Base-by-base conservation (phyloP, 139 green algal genomes). In the Haematococcus sp. region DNA sequence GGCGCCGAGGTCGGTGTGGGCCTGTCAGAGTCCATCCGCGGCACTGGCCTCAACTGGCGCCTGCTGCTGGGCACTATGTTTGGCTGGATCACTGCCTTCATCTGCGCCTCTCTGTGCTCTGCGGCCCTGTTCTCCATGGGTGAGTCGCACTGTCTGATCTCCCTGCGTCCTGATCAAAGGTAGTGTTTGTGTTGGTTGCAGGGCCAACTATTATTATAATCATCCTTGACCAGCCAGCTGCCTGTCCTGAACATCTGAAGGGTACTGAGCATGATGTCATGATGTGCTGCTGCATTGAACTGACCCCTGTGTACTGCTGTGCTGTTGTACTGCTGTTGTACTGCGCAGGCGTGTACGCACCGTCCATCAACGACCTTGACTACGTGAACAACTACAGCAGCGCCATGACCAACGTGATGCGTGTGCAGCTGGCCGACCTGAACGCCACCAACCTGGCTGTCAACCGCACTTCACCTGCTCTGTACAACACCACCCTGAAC, bases 331-430 rank as follows among this genome's bases (percentile, higher is more conserved):
- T n/a, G n/a, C n/a, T n/a, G n/a, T n/a, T n/a, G n/a, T n/a, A n/a
- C n/a, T n/a, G n/a, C 58, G 58, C 58, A 65, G 58, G 58, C 58
- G 25, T 27, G n/a, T 65, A 65, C 27, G 58, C 58, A 13, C 58
- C 58, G 3, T 34, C 25, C 15, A 34, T 65, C 25, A n/a, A 65
- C 4, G 25, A 65, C 25, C 58, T 65, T 17, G 58, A 65, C 58
- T 40, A 33, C 58, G 58, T 65, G n/a, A 33, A 34, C 58, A 4
- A 65, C n/a, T 65, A 35, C 25, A 3, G 35, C 4, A 35, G 15
- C 58, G 58, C 58, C n/a, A 65, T 65, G 58, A 65, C 20, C 58
- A 34, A 40, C n/a, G 58, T 65, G n/a, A 65, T 65, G 58, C 4
- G 25, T 3, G 27, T 16, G 25, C 25, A 65, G 58, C 23, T 65